Percentiles rank a stretch among this genome's conserved stretches.
Evolutionary conservation across 805 yeast genomes (phyloP).

Genomic region (Tetrapisispora pingtungensis): DNA sequence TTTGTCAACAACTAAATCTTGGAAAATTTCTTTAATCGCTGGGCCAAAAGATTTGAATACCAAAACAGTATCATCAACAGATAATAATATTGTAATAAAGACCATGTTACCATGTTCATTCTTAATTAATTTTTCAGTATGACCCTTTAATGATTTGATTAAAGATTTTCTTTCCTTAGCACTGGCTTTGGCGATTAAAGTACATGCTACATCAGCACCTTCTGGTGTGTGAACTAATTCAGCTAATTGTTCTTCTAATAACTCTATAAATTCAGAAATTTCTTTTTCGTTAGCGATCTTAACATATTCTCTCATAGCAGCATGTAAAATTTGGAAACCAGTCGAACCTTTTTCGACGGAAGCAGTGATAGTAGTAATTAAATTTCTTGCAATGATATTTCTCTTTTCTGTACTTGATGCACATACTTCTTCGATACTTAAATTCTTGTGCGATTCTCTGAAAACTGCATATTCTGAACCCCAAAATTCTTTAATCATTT

Average conservation of each 20-base stretch:
- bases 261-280: conserved; percentile 70
- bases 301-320: conserved; percentile 86
- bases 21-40: conserved; percentile 41
- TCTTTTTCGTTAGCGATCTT: conserved; percentile 58
- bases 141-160: conserved; percentile 62
- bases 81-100: conserved; percentile 64
- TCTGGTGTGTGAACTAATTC: conserved; percentile 93
- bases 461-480: conserved; percentile 92
- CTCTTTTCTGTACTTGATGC: conserved; percentile 66
- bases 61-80: conserved; percentile 89
- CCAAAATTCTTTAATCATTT: conserved; percentile 93
- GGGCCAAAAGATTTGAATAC: conserved; percentile 57
- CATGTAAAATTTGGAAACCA: conserved; percentile 91
- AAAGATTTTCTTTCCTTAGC: conserved; percentile 88
- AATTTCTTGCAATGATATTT: conserved; percentile 60
- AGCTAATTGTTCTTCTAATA: conserved; percentile 79
- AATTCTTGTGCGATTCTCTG: conserved; percentile 58
- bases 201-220: conserved; percentile 85
- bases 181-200: conserved; percentile 65
- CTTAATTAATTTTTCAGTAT: conserved; percentile 62
- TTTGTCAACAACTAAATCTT: conserved; percentile 54
- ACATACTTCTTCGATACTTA: conserved; percentile 56
- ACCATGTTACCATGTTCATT: conserved; percentile 85
- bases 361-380: conserved; percentile 74
- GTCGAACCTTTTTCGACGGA: conserved; percentile 93